Conservation (phyloP, 805 yeast species). For the Pichia californica region DNA sequence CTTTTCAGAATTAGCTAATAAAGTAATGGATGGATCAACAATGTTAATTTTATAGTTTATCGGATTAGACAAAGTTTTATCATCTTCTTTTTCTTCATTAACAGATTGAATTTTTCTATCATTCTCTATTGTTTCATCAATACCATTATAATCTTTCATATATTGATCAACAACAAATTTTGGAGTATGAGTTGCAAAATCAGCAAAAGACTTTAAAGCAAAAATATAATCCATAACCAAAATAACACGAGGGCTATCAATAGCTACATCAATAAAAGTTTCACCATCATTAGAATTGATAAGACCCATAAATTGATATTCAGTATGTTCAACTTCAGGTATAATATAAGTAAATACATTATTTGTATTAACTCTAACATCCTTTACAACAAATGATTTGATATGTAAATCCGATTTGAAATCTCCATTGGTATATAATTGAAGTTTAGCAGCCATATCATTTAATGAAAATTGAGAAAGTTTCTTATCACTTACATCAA, state of each 20-base stretch:
- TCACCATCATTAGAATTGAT: conserved; percentile 39
- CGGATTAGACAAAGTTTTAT: conserved; percentile 4
- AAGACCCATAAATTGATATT: conserved; percentile 64
- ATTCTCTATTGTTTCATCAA: conserved; percentile 9
- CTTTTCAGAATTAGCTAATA: conserved; percentile 73
- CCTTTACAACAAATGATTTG: conserved; percentile 71
- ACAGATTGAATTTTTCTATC: conserved; percentile 9
- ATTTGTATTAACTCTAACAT: conserved; percentile 52
- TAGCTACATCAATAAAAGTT: conserved; percentile 43
- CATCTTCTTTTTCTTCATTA: conserved; percentile 4
- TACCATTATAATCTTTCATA: not conserved
- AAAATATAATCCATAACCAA: conserved; percentile 82
- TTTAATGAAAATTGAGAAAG: conserved; percentile 57
- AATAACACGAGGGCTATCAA: conserved; percentile 76
- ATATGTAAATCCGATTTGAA: conserved; percentile 56
- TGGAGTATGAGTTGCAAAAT: conserved; percentile 33
- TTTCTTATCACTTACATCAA: conserved; percentile 33
- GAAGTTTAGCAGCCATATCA: conserved; percentile 45
- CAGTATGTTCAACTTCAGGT: conserved; percentile 57
- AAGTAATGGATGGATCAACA: conserved; percentile 67
- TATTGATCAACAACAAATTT: conserved; percentile 21
- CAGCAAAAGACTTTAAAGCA: conserved; percentile 62
- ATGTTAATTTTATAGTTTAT: conserved; percentile 60
- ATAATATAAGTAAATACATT: conserved; percentile 77
- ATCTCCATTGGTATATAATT: conserved; percentile 47